These are phyloP conservation scores for Pleurotus platypus DNA, from an alignment of 768 basidiomycete species.

Conservation along the genomic window DNA sequence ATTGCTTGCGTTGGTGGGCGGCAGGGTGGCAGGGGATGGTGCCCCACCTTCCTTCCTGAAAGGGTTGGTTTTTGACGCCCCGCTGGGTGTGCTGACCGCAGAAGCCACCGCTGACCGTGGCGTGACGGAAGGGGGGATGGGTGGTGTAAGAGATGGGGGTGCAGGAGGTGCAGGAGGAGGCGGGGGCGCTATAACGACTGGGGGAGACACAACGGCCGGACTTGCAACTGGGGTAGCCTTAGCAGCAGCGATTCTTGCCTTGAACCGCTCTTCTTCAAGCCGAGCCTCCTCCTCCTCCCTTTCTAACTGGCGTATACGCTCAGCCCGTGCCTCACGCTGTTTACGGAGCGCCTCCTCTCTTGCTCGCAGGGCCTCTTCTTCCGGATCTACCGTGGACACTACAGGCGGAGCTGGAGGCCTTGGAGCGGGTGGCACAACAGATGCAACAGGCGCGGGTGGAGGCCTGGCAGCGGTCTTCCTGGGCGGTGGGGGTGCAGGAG, in stretches of 20 bases:
- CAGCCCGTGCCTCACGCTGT: constrained; percentile 69
- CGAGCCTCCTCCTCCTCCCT: constrained; percentile 31
- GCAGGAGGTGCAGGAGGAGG: constrained; percentile 29
- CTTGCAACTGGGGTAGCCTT: constrained; percentile 26
- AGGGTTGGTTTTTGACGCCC: constrained; percentile 71
- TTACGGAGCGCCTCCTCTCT: constrained; percentile 72
- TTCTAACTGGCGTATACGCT: constrained; percentile 68
- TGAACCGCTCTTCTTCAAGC: constrained; percentile 34
- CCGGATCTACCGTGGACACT: constrained; percentile 51
- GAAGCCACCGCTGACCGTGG: constrained; percentile 20
- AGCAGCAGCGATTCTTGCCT: constrained; percentile 29
- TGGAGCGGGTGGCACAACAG: constrained; percentile 13
- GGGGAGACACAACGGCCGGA: constrained; percentile 27
- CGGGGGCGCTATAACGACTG: constrained; percentile 24
- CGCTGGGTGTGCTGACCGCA: constrained; percentile 20
- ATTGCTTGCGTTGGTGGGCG: constrained; percentile 31
- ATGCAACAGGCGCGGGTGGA: constrained; percentile 15
- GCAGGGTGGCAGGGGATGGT: constrained; percentile 26
- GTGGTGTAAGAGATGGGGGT: constrained; percentile 28
- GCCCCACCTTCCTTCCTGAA: constrained; percentile 52
- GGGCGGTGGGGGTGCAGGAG: constrained; percentile 34
- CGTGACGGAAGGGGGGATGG: constrained; percentile 24
- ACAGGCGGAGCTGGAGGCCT: constrained; percentile 18
- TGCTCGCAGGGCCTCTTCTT: constrained; percentile 66
- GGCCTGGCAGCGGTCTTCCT: constrained; percentile 22